Percentiles rank a stretch among this genome's conserved stretches.
These are phyloP conservation scores for Botrytis elliptica DNA, from an alignment of 2,329 filamentous ascomycete genomes.

Conservation along the genomic window DNA sequence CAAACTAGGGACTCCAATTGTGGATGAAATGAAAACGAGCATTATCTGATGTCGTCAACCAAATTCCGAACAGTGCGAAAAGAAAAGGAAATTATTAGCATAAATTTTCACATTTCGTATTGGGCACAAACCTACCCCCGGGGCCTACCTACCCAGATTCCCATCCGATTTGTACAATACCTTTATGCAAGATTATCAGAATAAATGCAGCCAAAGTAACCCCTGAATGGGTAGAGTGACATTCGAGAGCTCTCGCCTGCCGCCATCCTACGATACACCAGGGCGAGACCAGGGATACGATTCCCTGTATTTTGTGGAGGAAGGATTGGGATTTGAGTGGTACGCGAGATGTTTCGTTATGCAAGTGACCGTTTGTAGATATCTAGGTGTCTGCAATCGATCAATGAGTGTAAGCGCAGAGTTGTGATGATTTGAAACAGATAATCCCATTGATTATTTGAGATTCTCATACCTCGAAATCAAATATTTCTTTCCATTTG, in stretches of 20 bases:
- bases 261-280: not conserved
- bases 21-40: not conserved
- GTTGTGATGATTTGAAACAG: not conserved
- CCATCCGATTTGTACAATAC: not conserved
- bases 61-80: not conserved
- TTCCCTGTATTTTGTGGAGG: not conserved
- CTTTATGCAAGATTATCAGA: conserved; percentile 8
- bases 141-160: not conserved
- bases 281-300: not conserved
- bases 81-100: not conserved
- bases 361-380: not conserved
- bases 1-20: not conserved
- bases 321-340: conserved; percentile 1
- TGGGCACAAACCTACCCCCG: not conserved
- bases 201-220: not conserved
- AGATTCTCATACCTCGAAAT: not conserved
- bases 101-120: not conserved
- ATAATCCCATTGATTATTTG: not conserved
- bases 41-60: not conserved
- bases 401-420: not conserved
- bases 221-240: not conserved
- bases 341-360: not conserved
- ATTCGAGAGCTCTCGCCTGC: conserved; percentile 2
- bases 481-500: not conserved
- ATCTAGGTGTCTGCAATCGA: not conserved